phyloP scores from a whole-genome alignment of 2,329 filamentous ascomycete species.

The Tolypocladium tropicale region DNA sequence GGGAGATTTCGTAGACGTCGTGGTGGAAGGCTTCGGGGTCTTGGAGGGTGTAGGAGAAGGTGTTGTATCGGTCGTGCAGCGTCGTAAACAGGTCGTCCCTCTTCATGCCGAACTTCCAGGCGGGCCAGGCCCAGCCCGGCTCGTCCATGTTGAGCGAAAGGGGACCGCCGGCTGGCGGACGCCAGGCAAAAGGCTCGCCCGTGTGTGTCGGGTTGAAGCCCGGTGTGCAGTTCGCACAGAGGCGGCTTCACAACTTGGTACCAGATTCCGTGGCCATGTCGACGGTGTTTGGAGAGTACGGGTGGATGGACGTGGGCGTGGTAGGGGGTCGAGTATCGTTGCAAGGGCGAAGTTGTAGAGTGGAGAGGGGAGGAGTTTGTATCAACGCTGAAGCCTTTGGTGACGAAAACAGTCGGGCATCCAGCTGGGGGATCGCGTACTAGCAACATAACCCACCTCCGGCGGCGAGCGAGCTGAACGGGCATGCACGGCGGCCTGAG shows the following conservation, averaged over 20 bases:
- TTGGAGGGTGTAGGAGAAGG: conserved; percentile 43
- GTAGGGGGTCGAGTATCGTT: conserved; percentile 8
- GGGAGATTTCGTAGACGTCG: conserved; percentile 49
- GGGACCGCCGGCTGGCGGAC: not conserved
- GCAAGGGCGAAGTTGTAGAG: conserved; percentile 1
- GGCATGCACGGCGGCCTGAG: conserved; percentile 8
- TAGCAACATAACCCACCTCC: conserved; percentile 6
- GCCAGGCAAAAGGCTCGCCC: conserved; percentile 1
- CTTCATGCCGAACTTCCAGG: conserved; percentile 55
- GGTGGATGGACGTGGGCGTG: conserved; percentile 1
- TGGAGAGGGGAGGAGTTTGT: not conserved
- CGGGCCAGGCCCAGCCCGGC: conserved; percentile 41
- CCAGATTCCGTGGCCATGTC: conserved; percentile 9
- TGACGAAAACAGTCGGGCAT: conserved; percentile 8
- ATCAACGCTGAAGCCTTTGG: conserved; percentile 1
- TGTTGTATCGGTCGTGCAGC: conserved; percentile 51
- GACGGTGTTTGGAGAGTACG: conserved; percentile 4
- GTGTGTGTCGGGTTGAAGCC: not conserved
- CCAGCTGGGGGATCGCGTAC: conserved; percentile 5
- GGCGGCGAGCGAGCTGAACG: not conserved
- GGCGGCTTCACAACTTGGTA: conserved; percentile 5
- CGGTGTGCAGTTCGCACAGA: conserved; percentile 3
- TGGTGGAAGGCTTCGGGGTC: conserved; percentile 52
- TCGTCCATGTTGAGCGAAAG: conserved; percentile 42
- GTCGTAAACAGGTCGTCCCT: conserved; percentile 46